phyloP scores from a whole-genome alignment of 2,329 filamentous ascomycete species.

The Calonectria pauciramosa region DNA sequence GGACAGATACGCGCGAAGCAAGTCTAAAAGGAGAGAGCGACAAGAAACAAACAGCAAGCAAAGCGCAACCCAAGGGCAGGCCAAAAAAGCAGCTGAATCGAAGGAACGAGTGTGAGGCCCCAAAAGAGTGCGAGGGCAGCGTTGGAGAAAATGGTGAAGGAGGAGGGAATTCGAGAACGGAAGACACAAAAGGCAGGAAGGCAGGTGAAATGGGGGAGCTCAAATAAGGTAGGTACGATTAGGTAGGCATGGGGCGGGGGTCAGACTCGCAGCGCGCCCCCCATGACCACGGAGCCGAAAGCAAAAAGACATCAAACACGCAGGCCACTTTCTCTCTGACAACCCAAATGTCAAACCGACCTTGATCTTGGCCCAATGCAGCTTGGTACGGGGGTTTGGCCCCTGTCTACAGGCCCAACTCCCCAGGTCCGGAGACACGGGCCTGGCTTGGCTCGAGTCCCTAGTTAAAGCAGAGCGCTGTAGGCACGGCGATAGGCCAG shows the following conservation, averaged over 20 bases:
- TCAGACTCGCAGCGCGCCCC: conserved; percentile 11
- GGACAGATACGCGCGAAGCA: conserved; percentile 14
- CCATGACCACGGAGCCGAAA: conserved; percentile 9
- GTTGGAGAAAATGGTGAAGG: conserved; percentile 15
- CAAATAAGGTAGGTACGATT: conserved; percentile 37
- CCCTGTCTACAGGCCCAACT: conserved; percentile 9
- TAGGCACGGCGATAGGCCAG: conserved; percentile 1
- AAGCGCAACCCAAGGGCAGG: conserved; percentile 25
- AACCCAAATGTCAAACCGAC: conserved; percentile 4
- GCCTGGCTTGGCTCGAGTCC: neutral
- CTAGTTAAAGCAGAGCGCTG: conserved; percentile 12
- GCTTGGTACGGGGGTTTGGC: conserved; percentile 13
- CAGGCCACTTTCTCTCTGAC: conserved; percentile 7
- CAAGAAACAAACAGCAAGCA: conserved; percentile 33
- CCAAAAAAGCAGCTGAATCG: conserved; percentile 25
- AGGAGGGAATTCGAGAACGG: conserved; percentile 29
- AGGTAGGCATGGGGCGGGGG: conserved; percentile 3
- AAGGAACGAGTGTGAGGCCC: conserved; percentile 17
- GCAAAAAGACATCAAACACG: neutral
- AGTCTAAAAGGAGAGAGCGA: conserved; percentile 40
- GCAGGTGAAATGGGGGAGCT: conserved; percentile 33
- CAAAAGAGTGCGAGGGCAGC: conserved; percentile 19
- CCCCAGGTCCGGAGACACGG: neutral
- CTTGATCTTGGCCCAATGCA: conserved; percentile 17
- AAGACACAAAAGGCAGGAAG: conserved; percentile 23